phyloP scores from a whole-genome alignment of 2,329 filamentous ascomycete genomes.

The Fusarium nematophilum region DNA sequence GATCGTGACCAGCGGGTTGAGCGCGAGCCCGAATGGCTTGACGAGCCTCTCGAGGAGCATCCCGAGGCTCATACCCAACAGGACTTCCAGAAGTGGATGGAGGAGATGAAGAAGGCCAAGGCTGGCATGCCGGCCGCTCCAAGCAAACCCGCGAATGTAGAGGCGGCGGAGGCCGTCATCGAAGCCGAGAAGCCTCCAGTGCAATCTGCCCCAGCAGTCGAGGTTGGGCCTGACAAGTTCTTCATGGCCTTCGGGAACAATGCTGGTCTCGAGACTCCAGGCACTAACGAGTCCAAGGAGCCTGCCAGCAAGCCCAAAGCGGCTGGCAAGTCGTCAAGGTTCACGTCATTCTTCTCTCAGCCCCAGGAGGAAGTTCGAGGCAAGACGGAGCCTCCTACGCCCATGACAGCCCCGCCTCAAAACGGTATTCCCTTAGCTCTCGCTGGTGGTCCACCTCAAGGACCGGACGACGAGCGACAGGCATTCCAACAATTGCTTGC shows the following conservation, averaged over 20 bases:
- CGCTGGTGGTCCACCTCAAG: slow-evolving; percentile 46
- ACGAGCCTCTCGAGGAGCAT: slow-evolving; percentile 76
- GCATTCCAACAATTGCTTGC: slow-evolving; percentile 85
- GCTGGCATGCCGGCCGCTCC: slow-evolving; percentile 51
- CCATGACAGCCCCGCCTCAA: slow-evolving; percentile 48
- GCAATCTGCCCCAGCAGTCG: slow-evolving; percentile 71
- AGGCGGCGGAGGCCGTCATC: slow-evolving; percentile 50
- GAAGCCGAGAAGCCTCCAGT: slow-evolving; percentile 66
- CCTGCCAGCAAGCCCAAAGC: slow-evolving; percentile 65
- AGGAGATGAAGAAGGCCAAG: slow-evolving; percentile 81
- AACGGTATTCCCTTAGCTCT: slow-evolving; percentile 29
- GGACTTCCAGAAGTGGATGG: slow-evolving; percentile 95
- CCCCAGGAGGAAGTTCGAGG: slow-evolving; percentile 63
- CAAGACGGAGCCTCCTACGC: slow-evolving; percentile 61
- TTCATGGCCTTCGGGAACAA: slow-evolving; percentile 69
- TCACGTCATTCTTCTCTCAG: slow-evolving; percentile 79
- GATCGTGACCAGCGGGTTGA: slow-evolving; percentile 72
- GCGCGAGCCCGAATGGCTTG: slow-evolving; percentile 92
- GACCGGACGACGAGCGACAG: slow-evolving; percentile 78
- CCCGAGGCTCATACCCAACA: slow-evolving; percentile 82
- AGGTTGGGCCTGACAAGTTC: slow-evolving; percentile 80
- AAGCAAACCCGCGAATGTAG: slow-evolving; percentile 48
- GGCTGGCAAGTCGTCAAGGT: slow-evolving; percentile 78
- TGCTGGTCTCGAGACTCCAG: slow-evolving; percentile 60
- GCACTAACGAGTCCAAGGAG: slow-evolving; percentile 60